phyloP scores from a whole-genome alignment of 2,329 filamentous ascomycete genomes.

The Endocalyx cinctus region DNA sequence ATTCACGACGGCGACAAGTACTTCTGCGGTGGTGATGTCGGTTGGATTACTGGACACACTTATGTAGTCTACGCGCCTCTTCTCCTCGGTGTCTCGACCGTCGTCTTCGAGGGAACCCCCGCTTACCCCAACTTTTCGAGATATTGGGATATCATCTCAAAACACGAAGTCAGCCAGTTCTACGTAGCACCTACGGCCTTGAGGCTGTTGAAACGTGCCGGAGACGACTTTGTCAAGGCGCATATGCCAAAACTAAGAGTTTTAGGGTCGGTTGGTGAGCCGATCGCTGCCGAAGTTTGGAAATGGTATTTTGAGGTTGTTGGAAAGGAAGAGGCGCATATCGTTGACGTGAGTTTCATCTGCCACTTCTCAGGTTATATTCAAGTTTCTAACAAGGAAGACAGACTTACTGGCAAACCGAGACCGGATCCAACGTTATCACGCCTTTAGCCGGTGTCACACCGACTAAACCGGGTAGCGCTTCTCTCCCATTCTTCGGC shows the following conservation, averaged over 20 bases:
- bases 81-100: conserved; percentile 85
- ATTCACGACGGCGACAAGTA: conserved; percentile 90
- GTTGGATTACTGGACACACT: conserved; percentile 98
- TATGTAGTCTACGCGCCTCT: conserved; percentile 97
- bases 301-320: conserved; percentile 99
- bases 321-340: conserved; percentile 86
- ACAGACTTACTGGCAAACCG: conserved; percentile 99
- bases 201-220: conserved; percentile 89
- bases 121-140: conserved; percentile 97
- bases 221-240: conserved; percentile 85
- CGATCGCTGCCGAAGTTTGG: conserved; percentile 97
- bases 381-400: conserved; percentile 11
- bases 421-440: conserved; percentile 96
- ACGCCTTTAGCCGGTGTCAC: conserved; percentile 89
- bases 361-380: too few species aligned
- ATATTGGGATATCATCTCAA: conserved; percentile 98
- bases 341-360: conserved; percentile 89
- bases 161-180: conserved; percentile 94
- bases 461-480: conserved; percentile 93
- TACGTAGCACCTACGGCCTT: conserved; percentile 96
- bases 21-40: conserved; percentile 97
- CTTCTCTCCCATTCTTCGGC: conserved; percentile 95
- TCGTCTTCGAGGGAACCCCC: conserved; percentile 96
- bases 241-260: conserved; percentile 87
- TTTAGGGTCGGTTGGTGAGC: conserved; percentile 92